A percentile compares a stretch with the other conserved stretches of the same genome.
phyloP scores from a whole-genome alignment of 768 basidiomycete genomes.

The Lentinula guzmanii region DNA sequence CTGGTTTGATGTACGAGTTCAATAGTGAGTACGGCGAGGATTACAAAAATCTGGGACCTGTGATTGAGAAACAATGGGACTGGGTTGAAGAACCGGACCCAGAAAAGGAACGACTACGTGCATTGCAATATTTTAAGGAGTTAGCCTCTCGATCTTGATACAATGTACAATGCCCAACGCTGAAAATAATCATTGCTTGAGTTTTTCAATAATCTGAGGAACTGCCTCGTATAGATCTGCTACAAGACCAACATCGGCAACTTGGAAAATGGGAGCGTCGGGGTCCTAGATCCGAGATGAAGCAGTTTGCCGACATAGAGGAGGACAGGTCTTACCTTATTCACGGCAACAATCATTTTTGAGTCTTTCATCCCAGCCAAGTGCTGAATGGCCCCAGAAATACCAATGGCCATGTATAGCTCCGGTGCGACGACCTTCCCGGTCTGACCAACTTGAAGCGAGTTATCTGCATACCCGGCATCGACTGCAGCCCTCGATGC shows the following conservation, averaged over 20 bases:
- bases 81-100: conserved; percentile 32
- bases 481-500: conserved; percentile 98
- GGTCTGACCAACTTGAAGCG: conserved; percentile 97
- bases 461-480: conserved; percentile 97
- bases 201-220: conserved; percentile 84
- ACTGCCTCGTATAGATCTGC: conserved; percentile 91
- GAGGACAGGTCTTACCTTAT: conserved; percentile 59
- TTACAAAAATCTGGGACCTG: conserved; percentile 29
- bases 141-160: neutral
- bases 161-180: neutral
- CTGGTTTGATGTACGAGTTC: conserved; percentile 33
- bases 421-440: conserved; percentile 98
- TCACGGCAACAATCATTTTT: conserved; percentile 95
- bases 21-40: conserved; percentile 25
- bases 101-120: conserved; percentile 23
- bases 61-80: conserved; percentile 34
- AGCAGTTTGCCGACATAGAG: neutral
- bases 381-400: conserved; percentile 98
- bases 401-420: conserved; percentile 93
- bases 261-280: conserved; percentile 98
- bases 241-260: conserved; percentile 92
- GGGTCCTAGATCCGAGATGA: conserved; percentile 55
- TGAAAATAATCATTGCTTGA: conserved; percentile 42
- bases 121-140: conserved; percentile 6
- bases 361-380: conserved; percentile 99